These are phyloP conservation scores for Aspergillus eucalypticola DNA, from an alignment of 2,329 filamentous ascomycete species.

Conservation along the genomic window DNA sequence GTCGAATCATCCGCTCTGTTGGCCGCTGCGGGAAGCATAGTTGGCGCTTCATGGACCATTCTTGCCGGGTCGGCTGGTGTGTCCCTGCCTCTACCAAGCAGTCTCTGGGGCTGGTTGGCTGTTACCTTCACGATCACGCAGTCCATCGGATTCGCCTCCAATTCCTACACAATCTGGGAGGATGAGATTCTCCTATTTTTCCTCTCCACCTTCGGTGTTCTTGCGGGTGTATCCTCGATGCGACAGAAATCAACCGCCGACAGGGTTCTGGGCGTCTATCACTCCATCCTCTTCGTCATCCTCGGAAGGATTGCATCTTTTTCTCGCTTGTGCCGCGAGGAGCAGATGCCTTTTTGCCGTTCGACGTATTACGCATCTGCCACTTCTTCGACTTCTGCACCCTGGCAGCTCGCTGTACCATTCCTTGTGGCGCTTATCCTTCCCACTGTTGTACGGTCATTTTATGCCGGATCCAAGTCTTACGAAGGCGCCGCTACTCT, in stretches of 20 bases:
- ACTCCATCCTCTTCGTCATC: conserved; percentile 79
- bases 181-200: conserved; percentile 93
- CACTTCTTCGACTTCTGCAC: conserved; percentile 86
- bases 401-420: conserved; percentile 83
- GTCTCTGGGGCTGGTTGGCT: conserved; percentile 85
- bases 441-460: conserved; percentile 78
- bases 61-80: conserved; percentile 43
- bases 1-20: conserved; percentile 41
- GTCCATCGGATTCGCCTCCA: conserved; percentile 92
- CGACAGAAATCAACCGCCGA: conserved; percentile 68
- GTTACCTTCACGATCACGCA: conserved; percentile 79
- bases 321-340: conserved; percentile 90
- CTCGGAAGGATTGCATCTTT: conserved; percentile 79
- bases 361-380: conserved; percentile 95
- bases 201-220: conserved; percentile 79
- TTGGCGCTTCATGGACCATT: conserved; percentile 45
- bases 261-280: conserved; percentile 75
- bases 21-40: conserved; percentile 48
- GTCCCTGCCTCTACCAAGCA: conserved; percentile 63
- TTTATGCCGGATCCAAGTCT: conserved; percentile 77
- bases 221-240: conserved; percentile 73
- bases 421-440: conserved; percentile 71
- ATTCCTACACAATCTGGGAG: conserved; percentile 99
- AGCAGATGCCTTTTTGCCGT: conserved; percentile 95
- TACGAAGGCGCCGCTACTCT: conserved; percentile 82